Evolutionary conservation across 352 stramenopile species (phyloP).

Genomic region (Globisporangium nodosum): DNA sequence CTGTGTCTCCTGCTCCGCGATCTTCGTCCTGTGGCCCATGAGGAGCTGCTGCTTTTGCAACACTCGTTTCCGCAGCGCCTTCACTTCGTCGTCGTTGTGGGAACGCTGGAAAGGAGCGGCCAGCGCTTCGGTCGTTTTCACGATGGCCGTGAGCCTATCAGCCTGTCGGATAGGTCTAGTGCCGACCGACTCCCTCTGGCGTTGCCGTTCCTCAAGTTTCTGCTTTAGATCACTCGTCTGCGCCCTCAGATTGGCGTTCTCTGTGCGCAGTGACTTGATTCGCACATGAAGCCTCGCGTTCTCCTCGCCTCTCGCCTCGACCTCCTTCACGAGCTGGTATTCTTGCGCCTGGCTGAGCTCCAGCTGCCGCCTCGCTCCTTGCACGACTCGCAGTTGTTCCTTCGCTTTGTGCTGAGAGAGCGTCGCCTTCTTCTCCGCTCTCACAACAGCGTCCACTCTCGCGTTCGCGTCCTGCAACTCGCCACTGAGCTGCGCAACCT

Average conservation of each 20-base stretch:
- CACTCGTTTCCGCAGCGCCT: constrained; percentile 39
- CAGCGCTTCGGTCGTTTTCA: too few relatives aligned
- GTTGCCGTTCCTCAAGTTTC: constrained; percentile 1
- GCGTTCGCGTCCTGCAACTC: constrained; percentile 22
- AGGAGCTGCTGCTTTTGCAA: constrained; percentile 59
- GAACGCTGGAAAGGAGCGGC: too few relatives aligned
- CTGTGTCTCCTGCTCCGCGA: constrained; percentile 25
- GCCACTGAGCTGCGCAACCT: constrained; percentile 18
- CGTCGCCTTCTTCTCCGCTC: constrained; percentile 20
- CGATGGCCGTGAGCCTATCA: too few relatives aligned
- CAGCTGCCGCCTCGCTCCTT: constrained; percentile 28
- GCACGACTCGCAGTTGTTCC: constrained; percentile 30
- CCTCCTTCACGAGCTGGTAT: constrained; percentile 23
- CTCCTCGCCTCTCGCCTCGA: constrained; percentile 31
- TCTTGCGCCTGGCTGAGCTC: constrained; percentile 26
- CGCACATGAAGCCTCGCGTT: constrained; percentile 16
- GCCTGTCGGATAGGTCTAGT: too few relatives aligned
- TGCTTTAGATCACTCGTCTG: constrained; percentile 14
- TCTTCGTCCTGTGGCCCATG: constrained; percentile 33
- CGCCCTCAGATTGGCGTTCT: constrained; percentile 30
- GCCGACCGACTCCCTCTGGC: too few relatives aligned
- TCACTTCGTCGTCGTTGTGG: constrained; percentile 19
- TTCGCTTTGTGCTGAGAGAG: constrained; percentile 30
- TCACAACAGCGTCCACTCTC: constrained; percentile 19
- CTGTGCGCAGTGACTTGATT: constrained; percentile 28